Percentiles rank a stretch among this genome's conserved stretches.
phyloP scores from a whole-genome alignment of 1,284 basidiomycete species.

The Irpex sp. region DNA sequence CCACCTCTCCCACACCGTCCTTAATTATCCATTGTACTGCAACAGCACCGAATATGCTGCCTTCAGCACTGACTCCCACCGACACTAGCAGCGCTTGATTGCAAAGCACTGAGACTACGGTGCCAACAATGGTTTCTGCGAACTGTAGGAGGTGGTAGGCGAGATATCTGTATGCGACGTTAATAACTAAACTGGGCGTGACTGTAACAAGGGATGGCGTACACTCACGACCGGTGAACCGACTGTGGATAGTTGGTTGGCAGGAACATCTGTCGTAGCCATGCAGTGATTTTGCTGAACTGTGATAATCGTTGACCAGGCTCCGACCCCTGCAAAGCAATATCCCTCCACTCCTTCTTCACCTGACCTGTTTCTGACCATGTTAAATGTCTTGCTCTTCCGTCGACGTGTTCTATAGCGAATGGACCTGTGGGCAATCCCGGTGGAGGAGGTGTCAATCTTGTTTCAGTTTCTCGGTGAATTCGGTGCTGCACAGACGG shows the following conservation, averaged over 20 bases:
- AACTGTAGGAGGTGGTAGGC: constrained; percentile 29
- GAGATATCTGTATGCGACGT: constrained; percentile 19
- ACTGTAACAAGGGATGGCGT: background rate
- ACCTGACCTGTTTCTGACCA: constrained; percentile 22
- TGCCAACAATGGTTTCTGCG: constrained; percentile 25
- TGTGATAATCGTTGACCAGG: constrained; percentile 14
- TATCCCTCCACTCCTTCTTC: constrained; percentile 26
- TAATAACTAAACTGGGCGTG: background rate
- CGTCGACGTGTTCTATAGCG: constrained; percentile 27
- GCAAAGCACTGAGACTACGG: constrained; percentile 28
- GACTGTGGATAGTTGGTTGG: constrained; percentile 31
- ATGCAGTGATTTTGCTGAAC: constrained; percentile 21
- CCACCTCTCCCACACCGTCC: constrained; percentile 30
- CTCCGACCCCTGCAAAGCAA: constrained; percentile 6
- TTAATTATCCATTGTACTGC: constrained; percentile 34
- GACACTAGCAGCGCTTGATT: constrained; percentile 30
- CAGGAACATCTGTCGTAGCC: constrained; percentile 30
- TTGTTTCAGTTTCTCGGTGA: background rate
- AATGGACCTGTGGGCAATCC: constrained; percentile 14
- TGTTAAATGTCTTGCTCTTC: constrained; percentile 27
- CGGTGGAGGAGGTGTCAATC: background rate
- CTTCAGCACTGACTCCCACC: constrained; percentile 29
- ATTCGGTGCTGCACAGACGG: background rate
- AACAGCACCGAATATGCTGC: constrained; percentile 30
- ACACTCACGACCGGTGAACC: constrained; percentile 29